Conservation (phyloP, 495 filamentous ascomycete genomes). For the Cenococcum geophilum region DNA sequence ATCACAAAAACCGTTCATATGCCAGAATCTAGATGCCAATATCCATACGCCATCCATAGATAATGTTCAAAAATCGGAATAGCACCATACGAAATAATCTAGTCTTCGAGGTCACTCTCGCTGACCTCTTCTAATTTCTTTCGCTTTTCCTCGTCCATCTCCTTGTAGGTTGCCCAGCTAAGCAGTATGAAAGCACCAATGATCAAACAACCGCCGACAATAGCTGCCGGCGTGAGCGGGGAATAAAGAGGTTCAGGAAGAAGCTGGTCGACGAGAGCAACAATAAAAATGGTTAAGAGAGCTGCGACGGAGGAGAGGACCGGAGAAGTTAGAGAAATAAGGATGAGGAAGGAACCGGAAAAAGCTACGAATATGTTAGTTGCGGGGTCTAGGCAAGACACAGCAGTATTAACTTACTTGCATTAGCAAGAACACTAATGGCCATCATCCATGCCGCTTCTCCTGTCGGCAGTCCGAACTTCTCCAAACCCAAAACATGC, state of each 20-base stretch:
- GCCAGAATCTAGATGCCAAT: too few species aligned
- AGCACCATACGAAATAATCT: background rate
- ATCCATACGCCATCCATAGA: background rate
- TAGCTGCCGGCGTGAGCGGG: slow-evolving; percentile 63
- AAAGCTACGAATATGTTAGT: slow-evolving; percentile 48
- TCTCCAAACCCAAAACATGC: slow-evolving; percentile 69
- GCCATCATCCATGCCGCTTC: slow-evolving; percentile 70
- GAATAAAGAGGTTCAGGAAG: slow-evolving; percentile 58
- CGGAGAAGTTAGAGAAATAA: slow-evolving; percentile 87
- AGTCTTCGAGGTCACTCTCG: slow-evolving; percentile 41
- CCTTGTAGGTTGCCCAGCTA: slow-evolving; percentile 84
- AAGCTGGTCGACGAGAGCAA: slow-evolving; percentile 85
- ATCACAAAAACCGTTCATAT: too few species aligned
- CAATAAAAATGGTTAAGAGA: slow-evolving; percentile 91
- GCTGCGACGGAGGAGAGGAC: slow-evolving; percentile 88
- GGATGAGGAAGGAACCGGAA: slow-evolving; percentile 85
- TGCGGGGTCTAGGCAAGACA: background rate
- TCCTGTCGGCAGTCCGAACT: slow-evolving; percentile 72
- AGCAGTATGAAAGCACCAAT: slow-evolving; percentile 77
- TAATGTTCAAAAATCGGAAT: background rate
- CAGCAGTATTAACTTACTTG: slow-evolving; percentile 47
- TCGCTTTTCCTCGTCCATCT: slow-evolving; percentile 77
- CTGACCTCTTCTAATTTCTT: slow-evolving; percentile 47
- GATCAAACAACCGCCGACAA: slow-evolving; percentile 80
- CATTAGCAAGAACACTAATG: slow-evolving; percentile 78